Conservation (phyloP, 441 rosid genomes). For the Sinapis alba region DNA sequence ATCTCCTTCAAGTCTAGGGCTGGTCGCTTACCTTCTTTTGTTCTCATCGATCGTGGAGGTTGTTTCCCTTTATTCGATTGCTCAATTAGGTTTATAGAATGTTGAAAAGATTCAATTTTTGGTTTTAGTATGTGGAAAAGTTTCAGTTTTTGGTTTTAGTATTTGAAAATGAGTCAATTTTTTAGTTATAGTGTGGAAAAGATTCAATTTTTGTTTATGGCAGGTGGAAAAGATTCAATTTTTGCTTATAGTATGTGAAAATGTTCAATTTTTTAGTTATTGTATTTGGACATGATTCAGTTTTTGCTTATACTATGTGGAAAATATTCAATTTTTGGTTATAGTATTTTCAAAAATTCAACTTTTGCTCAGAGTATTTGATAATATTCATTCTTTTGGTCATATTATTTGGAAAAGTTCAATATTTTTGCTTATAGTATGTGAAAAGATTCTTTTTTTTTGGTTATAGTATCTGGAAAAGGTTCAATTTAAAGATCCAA, state of each 20-base stretch:
- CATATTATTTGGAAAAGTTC: background rate
- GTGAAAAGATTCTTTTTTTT: background rate
- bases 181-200: background rate
- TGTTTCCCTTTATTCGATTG: background rate
- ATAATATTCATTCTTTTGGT: background rate
- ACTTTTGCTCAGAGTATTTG: background rate
- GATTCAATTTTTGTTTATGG: background rate
- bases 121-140: background rate
- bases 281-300: too few species aligned
- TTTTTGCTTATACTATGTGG: background rate
- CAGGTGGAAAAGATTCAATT: background rate
- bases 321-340: background rate
- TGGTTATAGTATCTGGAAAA: background rate
- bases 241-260: background rate
- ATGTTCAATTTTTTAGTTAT: background rate
- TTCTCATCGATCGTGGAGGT: constrained; percentile 67
- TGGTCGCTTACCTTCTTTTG: constrained; percentile 48
- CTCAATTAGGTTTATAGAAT: background rate
- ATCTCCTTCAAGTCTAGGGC: constrained; percentile 49
- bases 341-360: too few species aligned
- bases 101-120: background rate
- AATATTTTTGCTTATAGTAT: too few species aligned
- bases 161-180: background rate
- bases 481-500: background rate
- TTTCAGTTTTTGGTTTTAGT: background rate